Conservation (phyloP, 192 early-diverging fungal genomes). For the Linnemannia hyalina region DNA sequence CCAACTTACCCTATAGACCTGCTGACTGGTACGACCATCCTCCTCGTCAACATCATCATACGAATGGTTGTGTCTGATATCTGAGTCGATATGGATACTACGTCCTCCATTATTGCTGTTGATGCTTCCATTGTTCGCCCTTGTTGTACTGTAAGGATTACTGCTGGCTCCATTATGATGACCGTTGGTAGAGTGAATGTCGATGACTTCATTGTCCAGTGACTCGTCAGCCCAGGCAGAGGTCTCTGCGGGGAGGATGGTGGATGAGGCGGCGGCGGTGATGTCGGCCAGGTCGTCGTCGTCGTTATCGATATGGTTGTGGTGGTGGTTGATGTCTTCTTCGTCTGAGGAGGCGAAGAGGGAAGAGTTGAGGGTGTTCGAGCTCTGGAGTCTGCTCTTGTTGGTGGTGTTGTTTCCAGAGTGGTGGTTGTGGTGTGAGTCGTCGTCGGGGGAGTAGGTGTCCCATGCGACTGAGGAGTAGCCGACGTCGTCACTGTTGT, state of each 20-base stretch:
- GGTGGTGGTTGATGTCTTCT: background rate
- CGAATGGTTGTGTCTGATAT: background rate
- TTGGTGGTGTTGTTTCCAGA: background rate
- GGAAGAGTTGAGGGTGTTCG: slow-evolving; percentile 20
- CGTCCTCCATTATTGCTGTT: slow-evolving; percentile 1
- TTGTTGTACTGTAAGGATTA: background rate
- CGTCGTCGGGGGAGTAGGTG: slow-evolving; percentile 46
- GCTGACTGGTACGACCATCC: background rate
- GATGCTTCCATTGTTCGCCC: background rate
- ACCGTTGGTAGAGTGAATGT: slow-evolving; percentile 35
- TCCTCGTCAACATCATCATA: slow-evolving; percentile 25
- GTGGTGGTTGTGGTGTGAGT: background rate
- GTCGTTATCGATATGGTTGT: slow-evolving; percentile 1
- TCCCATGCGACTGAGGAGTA: slow-evolving; percentile 58
- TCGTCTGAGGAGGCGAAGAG: slow-evolving; percentile 51
- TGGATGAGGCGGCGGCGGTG: slow-evolving; percentile 35
- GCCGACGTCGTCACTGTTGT: slow-evolving; percentile 54
- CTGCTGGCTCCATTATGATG: background rate
- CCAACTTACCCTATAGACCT: slow-evolving; percentile 30
- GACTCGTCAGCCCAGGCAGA: slow-evolving; percentile 55
- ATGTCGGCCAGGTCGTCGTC: slow-evolving; percentile 45
- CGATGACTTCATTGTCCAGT: slow-evolving; percentile 55
- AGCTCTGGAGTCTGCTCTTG: background rate
- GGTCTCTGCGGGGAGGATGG: slow-evolving; percentile 52
- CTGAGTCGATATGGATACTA: background rate